These are phyloP conservation scores for Vachellia collinsii DNA, from an alignment of 306 rosid species.

Conservation along the genomic window DNA sequence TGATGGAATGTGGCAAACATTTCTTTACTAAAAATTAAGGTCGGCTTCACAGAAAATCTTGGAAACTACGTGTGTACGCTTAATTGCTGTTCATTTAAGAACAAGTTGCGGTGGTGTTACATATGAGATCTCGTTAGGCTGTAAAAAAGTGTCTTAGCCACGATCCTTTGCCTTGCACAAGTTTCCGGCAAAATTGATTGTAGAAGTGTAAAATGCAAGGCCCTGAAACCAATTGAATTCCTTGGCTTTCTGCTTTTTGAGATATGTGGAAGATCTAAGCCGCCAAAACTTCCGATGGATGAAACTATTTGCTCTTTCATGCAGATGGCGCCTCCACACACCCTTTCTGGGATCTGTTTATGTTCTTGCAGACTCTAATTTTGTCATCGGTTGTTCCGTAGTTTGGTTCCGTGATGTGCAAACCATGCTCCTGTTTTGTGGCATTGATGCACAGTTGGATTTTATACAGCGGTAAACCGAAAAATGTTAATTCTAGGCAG, in stretches of 20 bases:
- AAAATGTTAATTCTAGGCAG: neutral
- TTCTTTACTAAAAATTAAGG: neutral
- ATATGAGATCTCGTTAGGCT: neutral
- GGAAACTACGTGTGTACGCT: neutral
- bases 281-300: neutral
- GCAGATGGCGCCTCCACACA: neutral
- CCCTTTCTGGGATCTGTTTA: neutral
- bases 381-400: neutral
- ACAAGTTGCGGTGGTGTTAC: neutral
- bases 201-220: neutral
- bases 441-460: neutral
- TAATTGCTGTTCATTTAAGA: neutral
- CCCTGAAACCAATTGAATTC: neutral
- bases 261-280: neutral
- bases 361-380: neutral
- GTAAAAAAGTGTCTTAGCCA: neutral
- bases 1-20: neutral
- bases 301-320: neutral
- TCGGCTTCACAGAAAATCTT: neutral
- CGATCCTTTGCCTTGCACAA: neutral
- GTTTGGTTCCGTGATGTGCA: neutral
- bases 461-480: neutral
- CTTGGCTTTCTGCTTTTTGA: neutral
- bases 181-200: constrained; percentile 1
- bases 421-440: neutral